Evolutionary conservation across 169 alveolate species (phyloP), one percentile per base, ranked within the genome.

Genomic region (Ichthyophthirius multifiliis): DNA sequence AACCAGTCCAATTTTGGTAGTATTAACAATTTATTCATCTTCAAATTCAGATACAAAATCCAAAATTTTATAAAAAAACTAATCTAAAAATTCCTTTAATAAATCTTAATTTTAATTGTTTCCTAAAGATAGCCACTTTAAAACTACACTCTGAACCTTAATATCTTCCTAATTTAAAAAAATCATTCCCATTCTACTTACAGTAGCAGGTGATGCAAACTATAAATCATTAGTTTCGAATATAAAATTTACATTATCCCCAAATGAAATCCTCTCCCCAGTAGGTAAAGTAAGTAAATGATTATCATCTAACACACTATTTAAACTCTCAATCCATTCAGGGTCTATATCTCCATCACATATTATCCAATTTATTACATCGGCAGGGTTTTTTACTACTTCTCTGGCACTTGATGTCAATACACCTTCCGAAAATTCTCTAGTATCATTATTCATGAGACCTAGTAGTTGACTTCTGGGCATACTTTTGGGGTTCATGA

Each of bases 341-440:
- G 98, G 97, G 74, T 95, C 98, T 41, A 95, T 93, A 83, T 95
- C 97, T 31, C 98, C 98, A 87, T 95, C 98, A 48, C 97, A 93
- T 18, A 95, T 90, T 32, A 95, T 92, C 98, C 98, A 97, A 75
- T 95, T 90, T 83, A 91, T 90, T 20, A 95, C 93, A 63, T 89
- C 97, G 31, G 75, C 27, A 5, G 95, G 94, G 55, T 92, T 96
- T 65, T 93, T 92, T 32, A 90, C 96, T 47, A 93, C 96, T 75
- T 94, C 93, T 81, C 98, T 86, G 7, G 98, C 97, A 76, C 96
- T 90, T 44, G 96, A 94, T 13, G 98, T 95, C 23, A 96, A 88
- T 1, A 95, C 98, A 30, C 99, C 99, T 77, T 97, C 98, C 27
- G 90, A 87, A 94, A 96, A 97, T 87, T 97, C 99, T 44, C 98